phyloP scores from a whole-genome alignment of 164 flowering plant species.

The Annona cherimola region DNA sequence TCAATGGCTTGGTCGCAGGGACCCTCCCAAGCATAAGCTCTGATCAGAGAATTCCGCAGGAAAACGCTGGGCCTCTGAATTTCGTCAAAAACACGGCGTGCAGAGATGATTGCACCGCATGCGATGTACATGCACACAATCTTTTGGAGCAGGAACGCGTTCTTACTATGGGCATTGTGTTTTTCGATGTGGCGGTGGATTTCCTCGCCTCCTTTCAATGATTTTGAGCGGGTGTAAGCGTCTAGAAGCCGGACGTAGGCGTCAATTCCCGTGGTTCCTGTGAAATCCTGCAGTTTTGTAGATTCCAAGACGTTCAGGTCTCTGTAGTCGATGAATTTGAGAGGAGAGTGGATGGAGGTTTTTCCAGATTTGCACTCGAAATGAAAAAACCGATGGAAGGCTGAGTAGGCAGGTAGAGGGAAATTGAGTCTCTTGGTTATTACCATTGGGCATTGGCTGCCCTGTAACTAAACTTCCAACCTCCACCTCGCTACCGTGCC shows the following conservation, averaged over 20 bases:
- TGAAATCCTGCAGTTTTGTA: constrained; percentile 7
- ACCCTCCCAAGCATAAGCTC: constrained; percentile 69
- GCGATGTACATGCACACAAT: constrained; percentile 33
- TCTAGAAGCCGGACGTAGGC: constrained; percentile 31
- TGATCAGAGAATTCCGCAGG: constrained; percentile 53
- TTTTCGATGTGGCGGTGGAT: constrained; percentile 44
- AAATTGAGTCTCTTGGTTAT: constrained; percentile 1
- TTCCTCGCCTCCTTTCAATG: constrained; percentile 34
- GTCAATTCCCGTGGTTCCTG: constrained; percentile 8
- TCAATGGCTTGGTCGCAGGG: constrained; percentile 38
- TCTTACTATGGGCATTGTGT: constrained; percentile 7
- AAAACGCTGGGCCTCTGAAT: constrained; percentile 34
- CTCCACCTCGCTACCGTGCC: too few relatives aligned
- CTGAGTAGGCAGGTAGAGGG: constrained; percentile 1
- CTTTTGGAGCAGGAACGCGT: constrained; percentile 28
- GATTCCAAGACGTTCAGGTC: constrained; percentile 10
- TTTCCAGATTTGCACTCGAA: constrained; percentile 1
- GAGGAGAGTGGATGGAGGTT: neutral
- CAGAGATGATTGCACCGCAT: constrained; percentile 31
- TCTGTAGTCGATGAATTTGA: neutral
- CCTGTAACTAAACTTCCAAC: neutral
- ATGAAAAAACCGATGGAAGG: constrained; percentile 2
- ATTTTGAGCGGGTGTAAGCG: constrained; percentile 37
- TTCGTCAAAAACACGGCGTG: constrained; percentile 45
- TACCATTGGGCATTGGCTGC: constrained; percentile 16